These are phyloP conservation scores for Clohesyomyces aquaticus DNA, from an alignment of 495 filamentous ascomycete genomes.

Conservation along the genomic window DNA sequence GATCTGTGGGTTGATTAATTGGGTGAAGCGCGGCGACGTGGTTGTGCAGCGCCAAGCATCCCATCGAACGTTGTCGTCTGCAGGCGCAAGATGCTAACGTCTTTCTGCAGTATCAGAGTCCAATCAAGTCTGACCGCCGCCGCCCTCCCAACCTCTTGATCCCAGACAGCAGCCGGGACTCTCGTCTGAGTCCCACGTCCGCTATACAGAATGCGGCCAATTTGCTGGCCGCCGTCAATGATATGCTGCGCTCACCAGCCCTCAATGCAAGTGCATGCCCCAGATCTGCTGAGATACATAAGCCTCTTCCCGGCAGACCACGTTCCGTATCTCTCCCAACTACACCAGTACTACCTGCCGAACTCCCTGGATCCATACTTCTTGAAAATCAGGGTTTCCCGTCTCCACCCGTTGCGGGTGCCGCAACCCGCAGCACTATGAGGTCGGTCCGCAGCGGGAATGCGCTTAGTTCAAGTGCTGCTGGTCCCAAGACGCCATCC, in stretches of 20 bases:
- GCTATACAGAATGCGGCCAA: conserved; percentile 46
- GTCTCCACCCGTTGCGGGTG: conserved; percentile 27
- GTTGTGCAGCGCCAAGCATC: conserved; percentile 38
- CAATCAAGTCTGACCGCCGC: conserved; percentile 25
- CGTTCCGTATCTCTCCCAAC: conserved; percentile 45
- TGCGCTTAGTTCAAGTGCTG: conserved; percentile 29
- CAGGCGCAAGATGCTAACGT: conserved; percentile 29
- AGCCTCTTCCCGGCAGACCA: conserved; percentile 43
- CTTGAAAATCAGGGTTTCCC: conserved; percentile 43
- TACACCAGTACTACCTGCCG: conserved; percentile 41
- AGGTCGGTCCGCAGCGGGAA: conserved; percentile 38
- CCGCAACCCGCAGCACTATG: conserved; percentile 29
- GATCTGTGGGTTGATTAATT: conserved; percentile 40
- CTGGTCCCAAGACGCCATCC: conserved; percentile 26
- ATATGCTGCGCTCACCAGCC: conserved; percentile 47
- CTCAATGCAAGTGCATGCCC: conserved; percentile 38
- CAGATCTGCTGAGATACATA: conserved; percentile 32
- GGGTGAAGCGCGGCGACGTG: conserved; percentile 38
- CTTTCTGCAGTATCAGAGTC: no score
- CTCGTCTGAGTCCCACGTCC: conserved; percentile 31
- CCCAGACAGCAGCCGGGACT: conserved; percentile 23
- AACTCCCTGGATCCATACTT: conserved; percentile 46
- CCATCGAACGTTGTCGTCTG: conserved; percentile 26
- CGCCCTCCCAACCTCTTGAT: conserved; percentile 39
- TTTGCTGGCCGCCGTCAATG: conserved; percentile 47